Evolutionary conservation across 2,329 filamentous ascomycete genomes (phyloP), one percentile per base, ranked within the genome.

Genomic region (Diaporthe longicolla): DNA sequence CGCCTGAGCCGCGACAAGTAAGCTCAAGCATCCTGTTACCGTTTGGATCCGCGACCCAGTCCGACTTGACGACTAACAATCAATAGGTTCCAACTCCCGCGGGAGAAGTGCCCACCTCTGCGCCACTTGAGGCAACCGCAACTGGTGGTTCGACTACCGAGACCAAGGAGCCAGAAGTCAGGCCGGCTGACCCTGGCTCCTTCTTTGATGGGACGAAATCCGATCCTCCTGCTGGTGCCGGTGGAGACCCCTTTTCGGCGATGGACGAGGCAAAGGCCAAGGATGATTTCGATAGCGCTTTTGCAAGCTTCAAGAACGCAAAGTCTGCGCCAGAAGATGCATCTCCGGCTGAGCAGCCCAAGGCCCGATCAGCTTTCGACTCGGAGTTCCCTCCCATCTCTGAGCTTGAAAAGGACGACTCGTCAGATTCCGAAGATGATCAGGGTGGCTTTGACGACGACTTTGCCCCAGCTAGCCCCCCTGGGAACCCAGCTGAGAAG

Each of bases 381-480:
- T 88, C 91, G 29, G 97, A 98, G 81, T 98, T 98, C 80, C 97
- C 97, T 43, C 97, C 96, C 0, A 98, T 98, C 75, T 92, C 93
- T n/a, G 94, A 96, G 81, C 85, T 98, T 73, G 93, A 94, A 76
- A 89, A 91, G 40, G 93, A 95, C 73, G 94, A 96, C 32, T 93
- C 97, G n/a, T 95, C 93, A 40, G 95, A 97, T 74, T 93, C 92
- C 40, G 93, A 92, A 71, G 93, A 91, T 74, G 94, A 94, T 63
- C 90, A 90, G 65, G 95, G 94, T 55, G 95, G 95, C 0, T 98
- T 98, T 80, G 96, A 97, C 66, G 97, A 99, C 80, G 93, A 98
- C 82, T 98, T 98, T 81, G 92, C 93, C 0, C 91, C 94, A 19
- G 89, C 90, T 2, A 89, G 88, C 6, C 86, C 87, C 32, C 80